phyloP scores from a whole-genome alignment of 257 asterid genomes.

The Ajuga chamaepitys region DNA sequence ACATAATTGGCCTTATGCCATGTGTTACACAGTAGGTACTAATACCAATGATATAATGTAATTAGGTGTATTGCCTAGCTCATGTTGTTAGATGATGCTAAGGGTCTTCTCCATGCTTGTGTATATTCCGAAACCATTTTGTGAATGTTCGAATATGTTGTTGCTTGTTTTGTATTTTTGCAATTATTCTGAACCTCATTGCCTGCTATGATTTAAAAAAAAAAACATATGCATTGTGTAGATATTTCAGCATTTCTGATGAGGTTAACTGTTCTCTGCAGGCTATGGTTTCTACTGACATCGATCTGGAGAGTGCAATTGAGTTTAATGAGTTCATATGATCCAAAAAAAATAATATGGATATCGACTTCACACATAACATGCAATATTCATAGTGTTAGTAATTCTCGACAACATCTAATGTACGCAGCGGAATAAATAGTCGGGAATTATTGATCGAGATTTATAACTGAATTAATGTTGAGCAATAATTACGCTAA shows the following conservation, averaged over 20 bases:
- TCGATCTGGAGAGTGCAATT: constrained; percentile 46
- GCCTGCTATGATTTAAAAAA: background rate
- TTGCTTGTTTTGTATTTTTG: background rate
- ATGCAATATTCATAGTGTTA: too few relatives aligned
- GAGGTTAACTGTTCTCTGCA: constrained; percentile 23
- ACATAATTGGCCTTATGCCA: background rate
- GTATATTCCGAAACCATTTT: background rate
- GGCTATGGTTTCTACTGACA: constrained; percentile 88
- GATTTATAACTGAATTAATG: too few relatives aligned
- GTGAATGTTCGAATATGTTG: background rate
- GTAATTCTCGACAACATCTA: too few relatives aligned
- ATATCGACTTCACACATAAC: too few relatives aligned
- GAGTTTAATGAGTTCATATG: constrained; percentile 74
- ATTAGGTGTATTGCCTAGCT: background rate
- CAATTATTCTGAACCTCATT: background rate
- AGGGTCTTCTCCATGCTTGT: background rate
- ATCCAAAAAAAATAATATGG: too few relatives aligned
- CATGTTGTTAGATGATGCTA: background rate
- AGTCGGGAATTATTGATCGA: too few relatives aligned
- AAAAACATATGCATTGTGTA: background rate
- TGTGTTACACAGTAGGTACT: background rate
- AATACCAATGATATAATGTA: too few relatives aligned
- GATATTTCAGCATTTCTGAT: constrained; percentile 6
- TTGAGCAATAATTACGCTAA: too few relatives aligned
- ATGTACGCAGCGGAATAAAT: too few relatives aligned